Evolutionary conservation across 2,329 filamentous ascomycete genomes (phyloP).

Genomic region (Dissoconium aciculare): DNA sequence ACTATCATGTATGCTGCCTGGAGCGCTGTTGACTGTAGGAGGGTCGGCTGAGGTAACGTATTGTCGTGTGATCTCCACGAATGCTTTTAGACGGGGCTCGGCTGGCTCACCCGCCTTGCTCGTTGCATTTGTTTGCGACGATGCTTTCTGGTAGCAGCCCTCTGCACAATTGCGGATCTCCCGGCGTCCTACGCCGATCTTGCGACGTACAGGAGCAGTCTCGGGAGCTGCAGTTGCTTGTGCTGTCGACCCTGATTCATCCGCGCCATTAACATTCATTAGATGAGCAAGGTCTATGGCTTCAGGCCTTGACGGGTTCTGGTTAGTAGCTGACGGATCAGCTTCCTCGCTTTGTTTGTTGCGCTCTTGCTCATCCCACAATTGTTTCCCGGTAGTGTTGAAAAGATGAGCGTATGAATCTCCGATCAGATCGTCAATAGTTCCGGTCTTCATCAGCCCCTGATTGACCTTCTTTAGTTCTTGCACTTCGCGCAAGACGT

Average conservation of each 20-base stretch:
- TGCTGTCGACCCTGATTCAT: slow-evolving; percentile 8
- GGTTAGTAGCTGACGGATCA: slow-evolving; percentile 8
- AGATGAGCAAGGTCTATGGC: slow-evolving; percentile 22
- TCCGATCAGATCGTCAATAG: slow-evolving; percentile 85
- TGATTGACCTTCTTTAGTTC: slow-evolving; percentile 70
- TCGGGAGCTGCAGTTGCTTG: slow-evolving; percentile 7
- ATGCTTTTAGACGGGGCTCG: background rate
- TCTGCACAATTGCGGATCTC: slow-evolving; percentile 47
- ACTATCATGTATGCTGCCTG: slow-evolving; percentile 39
- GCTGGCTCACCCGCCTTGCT: slow-evolving; percentile 5
- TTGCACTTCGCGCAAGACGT: slow-evolving; percentile 49
- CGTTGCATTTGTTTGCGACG: slow-evolving; percentile 7
- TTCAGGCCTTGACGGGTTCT: slow-evolving; percentile 16
- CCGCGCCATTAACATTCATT: slow-evolving; percentile 22
- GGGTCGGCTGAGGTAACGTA: slow-evolving; percentile 20
- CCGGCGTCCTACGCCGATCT: slow-evolving; percentile 44
- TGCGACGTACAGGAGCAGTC: slow-evolving; percentile 24
- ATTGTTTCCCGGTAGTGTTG: slow-evolving; percentile 45
- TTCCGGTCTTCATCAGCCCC: slow-evolving; percentile 66
- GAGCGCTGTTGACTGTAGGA: slow-evolving; percentile 35
- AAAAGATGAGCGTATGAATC: slow-evolving; percentile 77
- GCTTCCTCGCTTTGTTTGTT: slow-evolving; percentile 18
- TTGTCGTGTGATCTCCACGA: slow-evolving; percentile 17
- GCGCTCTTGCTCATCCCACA: slow-evolving; percentile 33
- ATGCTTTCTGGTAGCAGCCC: slow-evolving; percentile 32